Percentiles rank a stretch among this genome's conserved stretches.
Conservation (phyloP, 768 basidiomycete species). For the Lenzites betulinus region DNA sequence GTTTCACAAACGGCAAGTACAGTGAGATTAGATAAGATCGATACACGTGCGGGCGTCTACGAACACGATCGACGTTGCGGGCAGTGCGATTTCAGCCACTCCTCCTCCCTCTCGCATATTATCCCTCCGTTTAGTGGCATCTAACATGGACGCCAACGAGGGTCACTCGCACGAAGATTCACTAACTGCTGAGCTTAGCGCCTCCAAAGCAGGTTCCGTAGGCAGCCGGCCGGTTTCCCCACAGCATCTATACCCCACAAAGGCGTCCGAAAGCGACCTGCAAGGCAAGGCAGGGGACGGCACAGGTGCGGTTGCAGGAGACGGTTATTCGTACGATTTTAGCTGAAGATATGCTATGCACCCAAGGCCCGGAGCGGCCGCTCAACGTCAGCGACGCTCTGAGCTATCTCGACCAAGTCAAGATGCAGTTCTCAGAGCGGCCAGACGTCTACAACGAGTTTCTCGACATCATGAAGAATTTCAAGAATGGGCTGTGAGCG, state of each 20-base stretch:
- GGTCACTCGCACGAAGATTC: neutral
- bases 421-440: constrained; percentile 56
- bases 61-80: constrained; percentile 12
- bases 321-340: too few relatives aligned
- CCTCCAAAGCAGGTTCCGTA: neutral
- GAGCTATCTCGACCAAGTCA: constrained; percentile 65
- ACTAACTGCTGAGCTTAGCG: neutral
- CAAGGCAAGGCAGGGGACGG: neutral
- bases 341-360: too few relatives aligned
- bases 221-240: constrained; percentile 1
- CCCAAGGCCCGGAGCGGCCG: constrained; percentile 39
- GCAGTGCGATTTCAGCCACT: constrained; percentile 15
- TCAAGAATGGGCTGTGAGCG: constrained; percentile 61
- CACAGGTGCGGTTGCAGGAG: neutral
- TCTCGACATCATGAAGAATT: constrained; percentile 76
- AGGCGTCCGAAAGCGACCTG: neutral
- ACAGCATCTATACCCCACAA: neutral
- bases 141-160: neutral
- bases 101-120: neutral
- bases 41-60: neutral
- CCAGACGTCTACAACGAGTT: constrained; percentile 67
- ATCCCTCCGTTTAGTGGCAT: neutral
- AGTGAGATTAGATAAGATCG: constrained; percentile 2
- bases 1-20: too few relatives aligned
- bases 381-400: constrained; percentile 65